Percentiles rank a stretch among this genome's conserved stretches.
Conservation (phyloP, 768 basidiomycete genomes). For the Suillus discolor region DNA sequence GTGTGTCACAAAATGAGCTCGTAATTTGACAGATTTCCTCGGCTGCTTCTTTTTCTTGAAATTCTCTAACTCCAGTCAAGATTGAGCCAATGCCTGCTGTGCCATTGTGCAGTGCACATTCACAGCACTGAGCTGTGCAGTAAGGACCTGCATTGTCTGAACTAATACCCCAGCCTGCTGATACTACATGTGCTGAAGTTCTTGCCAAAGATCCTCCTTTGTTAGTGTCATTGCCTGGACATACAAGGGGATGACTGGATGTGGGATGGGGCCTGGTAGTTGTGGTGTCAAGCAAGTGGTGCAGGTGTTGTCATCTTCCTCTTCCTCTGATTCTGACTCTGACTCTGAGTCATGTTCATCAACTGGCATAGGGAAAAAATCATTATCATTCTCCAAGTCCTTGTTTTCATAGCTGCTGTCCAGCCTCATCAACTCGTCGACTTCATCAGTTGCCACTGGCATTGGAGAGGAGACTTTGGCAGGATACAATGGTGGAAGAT, state of each 20-base stretch:
- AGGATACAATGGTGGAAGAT: slow-evolving; percentile 6
- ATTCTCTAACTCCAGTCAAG: background rate
- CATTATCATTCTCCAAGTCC: background rate
- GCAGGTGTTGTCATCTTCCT: too few relatives aligned
- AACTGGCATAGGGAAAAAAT: background rate
- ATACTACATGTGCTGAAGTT: slow-evolving; percentile 2
- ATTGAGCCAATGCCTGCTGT: background rate
- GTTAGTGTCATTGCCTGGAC: background rate
- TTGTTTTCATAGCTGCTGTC: background rate
- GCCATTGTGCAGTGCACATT: slow-evolving; percentile 2
- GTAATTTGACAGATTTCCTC: background rate
- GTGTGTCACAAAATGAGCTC: background rate
- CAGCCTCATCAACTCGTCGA: background rate
- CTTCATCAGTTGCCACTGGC: background rate
- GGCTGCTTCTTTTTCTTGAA: background rate
- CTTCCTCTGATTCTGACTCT: background rate
- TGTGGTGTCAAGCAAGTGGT: background rate
- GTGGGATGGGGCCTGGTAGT: background rate
- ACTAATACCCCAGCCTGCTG: background rate
- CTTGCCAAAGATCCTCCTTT: background rate
- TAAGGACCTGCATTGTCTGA: background rate
- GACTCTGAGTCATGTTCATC: background rate
- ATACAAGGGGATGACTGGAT: background rate
- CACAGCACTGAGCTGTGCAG: background rate
- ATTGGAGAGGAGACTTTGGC: background rate